Evolutionary conservation across 345 rosid species (phyloP).

Genomic region (Eucalyptus viminalis): DNA sequence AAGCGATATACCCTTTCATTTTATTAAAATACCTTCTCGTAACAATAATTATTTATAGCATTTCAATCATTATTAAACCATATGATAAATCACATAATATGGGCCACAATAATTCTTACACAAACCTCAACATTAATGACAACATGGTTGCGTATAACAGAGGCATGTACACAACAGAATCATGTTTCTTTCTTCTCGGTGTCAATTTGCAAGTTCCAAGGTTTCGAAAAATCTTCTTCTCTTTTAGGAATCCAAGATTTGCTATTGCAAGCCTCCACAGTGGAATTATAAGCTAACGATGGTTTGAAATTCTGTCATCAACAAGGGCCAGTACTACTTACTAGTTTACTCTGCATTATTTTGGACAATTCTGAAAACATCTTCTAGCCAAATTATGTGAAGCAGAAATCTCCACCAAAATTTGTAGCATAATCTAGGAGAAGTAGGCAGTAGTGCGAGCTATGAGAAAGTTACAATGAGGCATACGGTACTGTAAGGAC

Average conservation of each 20-base stretch:
- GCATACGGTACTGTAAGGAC: neutral
- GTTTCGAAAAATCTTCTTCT: neutral
- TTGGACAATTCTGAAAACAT: neutral
- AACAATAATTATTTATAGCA: too few relatives aligned
- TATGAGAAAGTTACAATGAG: neutral
- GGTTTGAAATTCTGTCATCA: neutral
- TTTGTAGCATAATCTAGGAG: neutral
- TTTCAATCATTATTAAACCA: too few relatives aligned
- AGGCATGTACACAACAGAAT: neutral
- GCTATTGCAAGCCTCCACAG: too few relatives aligned
- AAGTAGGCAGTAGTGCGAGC: too few relatives aligned
- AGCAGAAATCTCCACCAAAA: neutral
- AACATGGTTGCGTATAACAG: neutral
- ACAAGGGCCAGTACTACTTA: neutral
- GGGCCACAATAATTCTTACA: too few relatives aligned
- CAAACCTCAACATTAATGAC: neutral
- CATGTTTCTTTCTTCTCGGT: neutral
- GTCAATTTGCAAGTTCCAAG: neutral
- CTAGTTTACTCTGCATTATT: neutral
- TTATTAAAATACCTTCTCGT: too few relatives aligned
- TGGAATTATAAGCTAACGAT: neutral
- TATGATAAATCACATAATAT: too few relatives aligned
- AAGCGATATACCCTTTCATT: too few relatives aligned
- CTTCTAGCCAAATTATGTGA: neutral
- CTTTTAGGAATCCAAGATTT: neutral